Conservation (phyloP, 495 filamentous ascomycete genomes). For the Aspergillus cristatus region DNA sequence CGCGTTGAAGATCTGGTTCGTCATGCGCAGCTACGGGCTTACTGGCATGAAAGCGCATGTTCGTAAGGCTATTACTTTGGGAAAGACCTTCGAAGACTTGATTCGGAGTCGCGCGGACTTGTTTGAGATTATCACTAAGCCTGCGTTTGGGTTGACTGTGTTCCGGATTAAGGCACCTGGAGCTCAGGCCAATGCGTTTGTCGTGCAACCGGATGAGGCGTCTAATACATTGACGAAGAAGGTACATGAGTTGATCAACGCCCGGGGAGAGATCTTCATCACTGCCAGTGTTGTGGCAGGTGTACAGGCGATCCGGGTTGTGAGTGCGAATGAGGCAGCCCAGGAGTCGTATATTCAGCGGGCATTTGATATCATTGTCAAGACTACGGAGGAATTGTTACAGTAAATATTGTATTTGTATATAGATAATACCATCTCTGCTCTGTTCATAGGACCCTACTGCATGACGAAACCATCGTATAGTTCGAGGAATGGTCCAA, state of each 20-base stretch:
- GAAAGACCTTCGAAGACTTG: constrained; percentile 57
- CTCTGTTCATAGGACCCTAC: too few species aligned
- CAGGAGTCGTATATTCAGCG: constrained; percentile 62
- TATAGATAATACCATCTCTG: too few species aligned
- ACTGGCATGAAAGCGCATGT: constrained; percentile 69
- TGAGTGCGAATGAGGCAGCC: constrained; percentile 58
- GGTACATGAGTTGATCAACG: constrained; percentile 71
- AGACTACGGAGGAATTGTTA: constrained; percentile 48
- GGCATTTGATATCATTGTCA: constrained; percentile 72
- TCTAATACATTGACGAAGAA: constrained; percentile 63
- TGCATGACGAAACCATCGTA: too few species aligned
- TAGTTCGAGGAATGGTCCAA: too few species aligned
- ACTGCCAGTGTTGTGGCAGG: constrained; percentile 72
- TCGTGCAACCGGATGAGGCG: constrained; percentile 35
- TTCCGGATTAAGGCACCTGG: constrained; percentile 42
- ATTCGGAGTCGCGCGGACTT: constrained; percentile 56
- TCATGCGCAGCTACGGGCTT: constrained; percentile 78
- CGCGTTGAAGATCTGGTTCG: constrained; percentile 93
- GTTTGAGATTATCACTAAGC: constrained; percentile 67
- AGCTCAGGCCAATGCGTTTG: constrained; percentile 1
- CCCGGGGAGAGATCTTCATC: constrained; percentile 70
- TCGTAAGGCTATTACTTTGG: constrained; percentile 53
- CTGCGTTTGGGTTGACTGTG: constrained; percentile 74
- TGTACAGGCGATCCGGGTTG: constrained; percentile 71
- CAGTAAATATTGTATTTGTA: too few species aligned